Conservation (phyloP, 2,329 filamentous ascomycete species). For the Cyphellophora europaea region DNA sequence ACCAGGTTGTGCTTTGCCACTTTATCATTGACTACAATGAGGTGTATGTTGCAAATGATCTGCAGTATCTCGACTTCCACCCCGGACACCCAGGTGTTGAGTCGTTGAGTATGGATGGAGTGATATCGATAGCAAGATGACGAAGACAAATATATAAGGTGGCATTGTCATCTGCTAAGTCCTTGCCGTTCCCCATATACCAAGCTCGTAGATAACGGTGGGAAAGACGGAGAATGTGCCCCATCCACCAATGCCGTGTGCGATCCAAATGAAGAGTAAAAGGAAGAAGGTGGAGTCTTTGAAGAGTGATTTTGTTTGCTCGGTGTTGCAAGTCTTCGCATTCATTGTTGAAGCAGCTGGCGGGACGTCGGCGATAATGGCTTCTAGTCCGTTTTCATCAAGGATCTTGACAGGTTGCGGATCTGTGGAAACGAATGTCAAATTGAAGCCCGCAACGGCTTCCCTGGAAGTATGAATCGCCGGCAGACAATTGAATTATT, state of each 20-base stretch:
- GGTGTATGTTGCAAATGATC: no score
- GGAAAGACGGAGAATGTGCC: slow-evolving; percentile 31
- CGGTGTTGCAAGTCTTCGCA: slow-evolving; percentile 13
- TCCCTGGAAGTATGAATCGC: no score
- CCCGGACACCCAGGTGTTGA: no score
- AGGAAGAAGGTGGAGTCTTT: slow-evolving; percentile 28
- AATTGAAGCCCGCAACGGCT: no score
- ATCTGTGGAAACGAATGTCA: no score
- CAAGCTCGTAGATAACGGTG: slow-evolving; percentile 35
- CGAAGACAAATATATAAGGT: slow-evolving; percentile 1
- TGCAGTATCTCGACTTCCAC: no score
- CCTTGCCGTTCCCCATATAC: slow-evolving; percentile 31
- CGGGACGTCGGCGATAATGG: slow-evolving; percentile 20
- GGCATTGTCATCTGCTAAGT: slow-evolving; percentile 36
- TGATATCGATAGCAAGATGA: no score
- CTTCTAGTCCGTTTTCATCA: not conserved
- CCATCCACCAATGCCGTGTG: slow-evolving; percentile 34
- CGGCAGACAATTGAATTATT: slow-evolving; percentile 36
- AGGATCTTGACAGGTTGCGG: slow-evolving; percentile 1
- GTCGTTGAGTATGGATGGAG: no score
- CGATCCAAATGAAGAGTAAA: slow-evolving; percentile 31
- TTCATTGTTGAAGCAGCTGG: not conserved
- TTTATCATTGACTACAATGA: no score
- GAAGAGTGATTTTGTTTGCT: slow-evolving; percentile 22
- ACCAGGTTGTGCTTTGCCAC: no score